Conservation (phyloP, 345 rosid genomes). For the Eucalyptus tenuipes region DNA sequence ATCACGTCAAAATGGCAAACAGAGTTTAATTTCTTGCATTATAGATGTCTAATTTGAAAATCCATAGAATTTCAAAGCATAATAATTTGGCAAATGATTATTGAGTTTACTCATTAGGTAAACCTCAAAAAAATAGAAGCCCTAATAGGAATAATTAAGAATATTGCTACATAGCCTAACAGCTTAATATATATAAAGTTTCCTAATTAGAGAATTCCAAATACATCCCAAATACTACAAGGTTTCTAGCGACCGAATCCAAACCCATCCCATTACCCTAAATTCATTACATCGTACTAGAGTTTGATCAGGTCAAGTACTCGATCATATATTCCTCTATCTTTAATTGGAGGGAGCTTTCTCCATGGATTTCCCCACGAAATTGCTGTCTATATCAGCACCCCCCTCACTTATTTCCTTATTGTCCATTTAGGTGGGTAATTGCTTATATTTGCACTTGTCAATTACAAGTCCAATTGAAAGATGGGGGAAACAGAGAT, state of each 20-base stretch:
- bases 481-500: background rate
- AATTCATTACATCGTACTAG: background rate
- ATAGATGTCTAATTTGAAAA: background rate
- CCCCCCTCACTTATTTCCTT: background rate
- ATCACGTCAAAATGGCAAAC: background rate
- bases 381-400: background rate
- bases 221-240: background rate
- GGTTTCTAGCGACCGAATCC: background rate
- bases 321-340: background rate
- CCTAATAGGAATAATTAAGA: background rate
- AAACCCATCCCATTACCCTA: background rate
- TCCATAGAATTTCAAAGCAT: background rate
- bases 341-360: background rate
- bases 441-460: too few species aligned
- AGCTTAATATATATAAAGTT: background rate
- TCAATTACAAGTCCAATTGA: background rate
- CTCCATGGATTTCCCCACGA: background rate
- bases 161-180: background rate
- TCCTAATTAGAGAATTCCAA: background rate
- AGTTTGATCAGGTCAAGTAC: background rate
- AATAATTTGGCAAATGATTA: background rate
- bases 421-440: background rate
- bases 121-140: background rate
- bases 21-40: background rate
- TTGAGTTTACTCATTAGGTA: background rate